Evolutionary conservation across 768 basidiomycete species (phyloP), one percentile per base, ranked within the genome.

Genomic region (Dendrothele bispora): DNA sequence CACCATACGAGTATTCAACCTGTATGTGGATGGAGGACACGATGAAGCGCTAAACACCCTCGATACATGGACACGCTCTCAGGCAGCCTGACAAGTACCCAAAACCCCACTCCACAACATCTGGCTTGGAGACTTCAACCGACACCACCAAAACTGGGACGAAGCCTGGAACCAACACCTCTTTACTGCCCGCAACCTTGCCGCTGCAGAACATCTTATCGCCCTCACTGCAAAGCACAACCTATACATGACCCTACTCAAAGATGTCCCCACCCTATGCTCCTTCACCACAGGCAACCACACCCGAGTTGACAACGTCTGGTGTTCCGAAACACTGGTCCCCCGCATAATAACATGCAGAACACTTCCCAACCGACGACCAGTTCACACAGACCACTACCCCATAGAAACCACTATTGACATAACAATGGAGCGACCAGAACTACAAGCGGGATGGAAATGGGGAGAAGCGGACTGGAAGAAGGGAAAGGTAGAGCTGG

Each of bases 131-230:
- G 59, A 63, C 43, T 67, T 69, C 56, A 71, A 71, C 46, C 29
- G 56, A 1, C 65, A 71, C 40, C 66, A 70, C 43, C 59, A 60
- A 0, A 22, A 63, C 0, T 70, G 64, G 69, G 61, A 70, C 7
- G 48, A 54, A 1, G 48, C 48, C 5, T 25, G 32, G 0, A 63
- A 61, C 49, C 1, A 0, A 2, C 54, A 65, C 34, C 52, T 68
- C 0, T 55, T 61, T 11, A 53, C 52, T 0, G 15, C 50, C 12
- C 24, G 21, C 1, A 38, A 45, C 15, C 41, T 51, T 0, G 18
- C 39, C 1, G 20, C 21, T 0, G 50, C 58, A 0, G 30, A 61
- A 26, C 38, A 48, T 1, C 49, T 66, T 3, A 27, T 67, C 2
- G 29, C 59, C 18, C 30, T 65, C 1, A 7, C 61, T 2, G 48